phyloP scores from a whole-genome alignment of 148 eudicot genomes.

The Spergularia bocconei region DNA sequence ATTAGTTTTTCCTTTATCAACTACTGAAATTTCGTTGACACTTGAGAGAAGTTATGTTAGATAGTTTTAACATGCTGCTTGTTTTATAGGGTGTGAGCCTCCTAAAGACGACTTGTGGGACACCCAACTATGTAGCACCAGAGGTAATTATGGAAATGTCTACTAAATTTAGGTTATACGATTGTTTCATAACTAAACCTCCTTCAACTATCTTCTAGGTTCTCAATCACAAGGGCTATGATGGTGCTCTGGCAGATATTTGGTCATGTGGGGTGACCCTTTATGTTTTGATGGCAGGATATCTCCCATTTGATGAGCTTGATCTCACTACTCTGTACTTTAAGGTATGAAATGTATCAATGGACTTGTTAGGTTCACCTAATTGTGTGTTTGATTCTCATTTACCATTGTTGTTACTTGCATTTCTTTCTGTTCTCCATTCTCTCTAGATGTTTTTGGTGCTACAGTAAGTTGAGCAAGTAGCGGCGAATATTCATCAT shows the following conservation, averaged over 20 bases:
- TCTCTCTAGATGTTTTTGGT: background rate
- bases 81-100: slow-evolving; percentile 74
- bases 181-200: slow-evolving; percentile 3
- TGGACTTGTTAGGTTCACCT: background rate
- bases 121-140: slow-evolving; percentile 98
- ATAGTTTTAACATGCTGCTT: slow-evolving; percentile 20
- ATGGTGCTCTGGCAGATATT: slow-evolving; percentile 94
- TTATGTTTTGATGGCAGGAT: slow-evolving; percentile 91
- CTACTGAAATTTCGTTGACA: background rate
- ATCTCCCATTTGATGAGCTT: slow-evolving; percentile 96
- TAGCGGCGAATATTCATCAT: background rate
- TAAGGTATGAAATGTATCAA: slow-evolving; percentile 57
- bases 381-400: background rate
- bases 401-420: background rate
- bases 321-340: slow-evolving; percentile 88
- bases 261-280: slow-evolving; percentile 99
- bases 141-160: slow-evolving; percentile 52
- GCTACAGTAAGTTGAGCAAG: background rate
- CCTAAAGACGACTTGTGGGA: slow-evolving; percentile 93
- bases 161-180: background rate
- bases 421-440: background rate
- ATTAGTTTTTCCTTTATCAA: slow-evolving; percentile 1
- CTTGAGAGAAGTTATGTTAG: slow-evolving; percentile 11
- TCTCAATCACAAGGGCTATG: slow-evolving; percentile 92
- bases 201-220: slow-evolving; percentile 46